Evolutionary conservation across 2,329 filamentous ascomycete species (phyloP).

Genomic region (Allantophomopsis cytisporea): DNA sequence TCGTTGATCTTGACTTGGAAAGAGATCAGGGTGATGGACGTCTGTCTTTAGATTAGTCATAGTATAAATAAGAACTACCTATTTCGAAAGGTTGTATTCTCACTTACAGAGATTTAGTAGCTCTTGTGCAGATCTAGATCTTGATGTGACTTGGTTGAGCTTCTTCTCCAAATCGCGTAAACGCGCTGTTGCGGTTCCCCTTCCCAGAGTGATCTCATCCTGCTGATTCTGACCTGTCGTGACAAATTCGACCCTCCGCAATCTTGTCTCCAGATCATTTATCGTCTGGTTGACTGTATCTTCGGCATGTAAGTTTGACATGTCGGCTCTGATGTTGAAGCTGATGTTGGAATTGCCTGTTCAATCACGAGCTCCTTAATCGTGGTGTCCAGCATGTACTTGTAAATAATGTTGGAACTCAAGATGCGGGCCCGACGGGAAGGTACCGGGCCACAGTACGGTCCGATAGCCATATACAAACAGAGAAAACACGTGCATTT

Average conservation of each 20-base stretch:
- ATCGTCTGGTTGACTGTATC: slow-evolving; percentile 17
- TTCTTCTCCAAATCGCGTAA: slow-evolving; percentile 2
- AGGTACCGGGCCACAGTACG: no score
- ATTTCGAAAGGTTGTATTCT: no score
- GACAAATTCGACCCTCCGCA: slow-evolving; percentile 17
- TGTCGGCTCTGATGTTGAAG: no score
- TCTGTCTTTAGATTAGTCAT: slow-evolving; percentile 6
- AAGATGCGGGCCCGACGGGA: no score
- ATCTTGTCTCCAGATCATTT: slow-evolving; percentile 15
- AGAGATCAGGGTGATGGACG: slow-evolving; percentile 18
- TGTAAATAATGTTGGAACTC: no score
- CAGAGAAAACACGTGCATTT: no score
- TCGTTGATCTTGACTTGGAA: slow-evolving; percentile 13
- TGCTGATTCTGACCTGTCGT: slow-evolving; percentile 7
- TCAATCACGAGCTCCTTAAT: no score
- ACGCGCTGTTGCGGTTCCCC: not conserved
- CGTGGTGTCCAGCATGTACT: no score
- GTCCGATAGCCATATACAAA: no score
- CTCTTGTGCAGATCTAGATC: slow-evolving; percentile 17
- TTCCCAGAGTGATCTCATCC: not conserved
- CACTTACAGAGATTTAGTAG: slow-evolving; percentile 16
- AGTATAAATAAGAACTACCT: no score
- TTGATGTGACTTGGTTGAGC: slow-evolving; percentile 6
- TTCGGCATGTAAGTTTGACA: slow-evolving; percentile 3
- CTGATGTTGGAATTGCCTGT: no score